Evolutionary conservation across 2,329 filamentous ascomycete genomes (phyloP).

Genomic region (Penicillium sp.): DNA sequence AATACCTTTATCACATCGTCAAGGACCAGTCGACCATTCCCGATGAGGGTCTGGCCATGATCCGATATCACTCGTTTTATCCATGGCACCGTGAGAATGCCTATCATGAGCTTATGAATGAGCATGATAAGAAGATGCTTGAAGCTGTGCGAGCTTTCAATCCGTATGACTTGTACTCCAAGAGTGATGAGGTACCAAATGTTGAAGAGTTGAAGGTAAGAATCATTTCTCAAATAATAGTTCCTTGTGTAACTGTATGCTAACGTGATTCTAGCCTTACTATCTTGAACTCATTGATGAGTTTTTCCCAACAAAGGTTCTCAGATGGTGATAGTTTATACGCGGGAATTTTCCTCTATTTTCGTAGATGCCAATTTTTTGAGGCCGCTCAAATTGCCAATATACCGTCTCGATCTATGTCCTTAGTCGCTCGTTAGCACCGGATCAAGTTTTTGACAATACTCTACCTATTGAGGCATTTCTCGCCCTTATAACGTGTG

Average conservation of each 20-base stretch:
- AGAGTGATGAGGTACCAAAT: constrained; percentile 79
- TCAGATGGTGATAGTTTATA: constrained; percentile 72
- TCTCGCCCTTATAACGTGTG: too few species aligned
- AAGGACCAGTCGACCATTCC: constrained; percentile 81
- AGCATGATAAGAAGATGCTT: constrained; percentile 78
- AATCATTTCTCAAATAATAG: too few species aligned
- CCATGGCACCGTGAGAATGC: constrained; percentile 84
- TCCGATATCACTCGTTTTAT: constrained; percentile 91
- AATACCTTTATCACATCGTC: constrained; percentile 72
- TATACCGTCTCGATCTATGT: neutral
- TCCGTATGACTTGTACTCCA: constrained; percentile 89
- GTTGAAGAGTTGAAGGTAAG: constrained; percentile 70
- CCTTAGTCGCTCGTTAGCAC: neutral
- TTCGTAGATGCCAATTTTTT: neutral
- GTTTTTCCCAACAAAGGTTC: constrained; percentile 69
- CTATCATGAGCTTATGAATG: constrained; percentile 81
- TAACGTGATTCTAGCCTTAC: constrained; percentile 58
- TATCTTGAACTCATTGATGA: constrained; percentile 76
- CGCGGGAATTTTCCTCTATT: neutral
- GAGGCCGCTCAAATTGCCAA: neutral
- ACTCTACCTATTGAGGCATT: neutral
- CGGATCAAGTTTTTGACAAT: neutral
- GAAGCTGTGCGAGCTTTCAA: constrained; percentile 85
- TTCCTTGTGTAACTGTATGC: neutral
- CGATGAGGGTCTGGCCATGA: constrained; percentile 85